Evolutionary conservation across 768 basidiomycete species (phyloP), one percentile per base, ranked within the genome.

Genomic region (Hebeloma cylindrosporum): DNA sequence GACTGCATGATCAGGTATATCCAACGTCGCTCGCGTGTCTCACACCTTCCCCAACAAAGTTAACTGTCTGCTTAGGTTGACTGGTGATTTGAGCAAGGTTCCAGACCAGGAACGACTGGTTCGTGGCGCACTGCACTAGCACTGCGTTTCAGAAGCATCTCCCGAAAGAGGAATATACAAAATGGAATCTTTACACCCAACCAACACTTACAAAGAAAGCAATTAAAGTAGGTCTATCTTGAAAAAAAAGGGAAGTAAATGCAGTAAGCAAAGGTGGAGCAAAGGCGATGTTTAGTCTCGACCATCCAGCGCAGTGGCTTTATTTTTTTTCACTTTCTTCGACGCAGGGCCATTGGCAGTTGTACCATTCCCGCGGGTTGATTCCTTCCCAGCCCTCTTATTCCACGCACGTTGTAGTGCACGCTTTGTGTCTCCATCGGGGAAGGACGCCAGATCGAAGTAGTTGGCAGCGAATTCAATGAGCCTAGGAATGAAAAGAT

Each of bases 381-480:
- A 62, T 9, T 48, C 38, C 32, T 77, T 79, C 2, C 78, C 75
- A 8, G 70, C 52, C 42, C 60, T 69, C 70, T 88, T 89, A 50
- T 72, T 71, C 27, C 70, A 51, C 6, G 79, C 67, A 6, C 79
- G 70, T 54, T 77, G 68, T 16, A 92, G 59, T 1, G 80, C 78
- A 6, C 77, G 69, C 65, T 87, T 91, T 23, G 82, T 79, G 59
- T 87, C 85, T 3, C 86, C 82, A 22, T 84, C 79, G 0, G 78
- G 67, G 71, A 93, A 88, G 1, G 65, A 60, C 7, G 58, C 20
- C 5, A 83, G 51, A 58, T 94, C 88, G 62, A 83, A 95, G 65
- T 93, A 94, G 25, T 61, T 61, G 0, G 63, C 52, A 3, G 71
- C 71, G 40, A 55, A 63, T 48, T 72, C 71, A 26, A 71, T 51